These are phyloP conservation scores for Ceratocystis eucalypticola DNA, from an alignment of 2,329 filamentous ascomycete species.

Conservation along the genomic window DNA sequence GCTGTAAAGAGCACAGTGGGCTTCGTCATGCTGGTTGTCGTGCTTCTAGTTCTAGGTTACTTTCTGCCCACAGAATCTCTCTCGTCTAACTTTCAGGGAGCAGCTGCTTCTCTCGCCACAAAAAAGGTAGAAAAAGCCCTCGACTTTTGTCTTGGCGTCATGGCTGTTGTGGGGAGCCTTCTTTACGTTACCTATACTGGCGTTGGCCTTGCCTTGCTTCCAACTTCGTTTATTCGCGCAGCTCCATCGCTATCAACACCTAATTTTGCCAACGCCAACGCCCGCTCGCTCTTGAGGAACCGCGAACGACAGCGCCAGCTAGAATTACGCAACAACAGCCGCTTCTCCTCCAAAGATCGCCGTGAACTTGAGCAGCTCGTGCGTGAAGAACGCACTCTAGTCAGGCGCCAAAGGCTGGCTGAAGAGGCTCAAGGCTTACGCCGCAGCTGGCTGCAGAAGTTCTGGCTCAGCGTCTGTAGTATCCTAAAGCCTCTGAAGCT, in stretches of 20 bases:
- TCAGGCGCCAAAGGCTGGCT: slow-evolving; percentile 76
- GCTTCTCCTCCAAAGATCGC: slow-evolving; percentile 71
- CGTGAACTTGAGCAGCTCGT: slow-evolving; percentile 77
- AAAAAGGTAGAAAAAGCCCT: slow-evolving; percentile 88
- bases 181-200: slow-evolving; percentile 84
- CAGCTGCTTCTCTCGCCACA: slow-evolving; percentile 27
- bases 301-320: slow-evolving; percentile 84
- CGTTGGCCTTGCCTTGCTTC: slow-evolving; percentile 74
- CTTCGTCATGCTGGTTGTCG: slow-evolving; percentile 65
- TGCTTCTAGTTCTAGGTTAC: slow-evolving; percentile 84
- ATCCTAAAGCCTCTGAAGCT: slow-evolving; percentile 82
- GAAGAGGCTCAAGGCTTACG: slow-evolving; percentile 49
- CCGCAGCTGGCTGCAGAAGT: slow-evolving; percentile 50
- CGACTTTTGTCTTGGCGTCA: slow-evolving; percentile 76
- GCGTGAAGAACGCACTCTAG: slow-evolving; percentile 81
- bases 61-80: slow-evolving; percentile 61
- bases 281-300: slow-evolving; percentile 71
- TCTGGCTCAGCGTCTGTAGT: slow-evolving; percentile 69
- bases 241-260: slow-evolving; percentile 76
- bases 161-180: slow-evolving; percentile 74
- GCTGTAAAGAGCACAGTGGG: slow-evolving; percentile 81
- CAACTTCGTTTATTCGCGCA: slow-evolving; percentile 82
- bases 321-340: slow-evolving; percentile 69
- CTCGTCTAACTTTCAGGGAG: slow-evolving; percentile 80
- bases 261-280: slow-evolving; percentile 60